Conservation (phyloP, 495 filamentous ascomycete species). For the Talaromyces trachyspermus region DNA sequence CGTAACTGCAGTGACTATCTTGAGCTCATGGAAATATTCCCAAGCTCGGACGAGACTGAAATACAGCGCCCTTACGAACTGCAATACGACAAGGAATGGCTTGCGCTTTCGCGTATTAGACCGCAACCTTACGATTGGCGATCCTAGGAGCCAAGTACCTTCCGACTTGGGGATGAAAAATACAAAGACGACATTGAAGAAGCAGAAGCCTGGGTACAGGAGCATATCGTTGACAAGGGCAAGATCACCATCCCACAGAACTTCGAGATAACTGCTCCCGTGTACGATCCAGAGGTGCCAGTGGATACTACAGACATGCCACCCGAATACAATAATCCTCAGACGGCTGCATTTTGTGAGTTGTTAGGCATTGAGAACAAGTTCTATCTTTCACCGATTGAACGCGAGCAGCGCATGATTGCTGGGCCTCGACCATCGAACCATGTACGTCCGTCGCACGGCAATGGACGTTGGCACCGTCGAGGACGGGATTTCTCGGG, state of each 20-base stretch:
- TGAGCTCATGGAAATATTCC: constrained; percentile 57
- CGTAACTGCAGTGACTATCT: constrained; percentile 72
- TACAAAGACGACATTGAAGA: constrained; percentile 58
- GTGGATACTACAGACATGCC: constrained; percentile 44
- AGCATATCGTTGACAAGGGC: constrained; percentile 53
- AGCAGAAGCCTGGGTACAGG: constrained; percentile 67
- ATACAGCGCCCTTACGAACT: constrained; percentile 37
- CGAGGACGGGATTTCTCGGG: constrained; percentile 13
- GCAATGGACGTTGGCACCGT: constrained; percentile 11
- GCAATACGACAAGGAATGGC: constrained; percentile 88
- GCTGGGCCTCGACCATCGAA: constrained; percentile 25
- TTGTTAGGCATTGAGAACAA: constrained; percentile 69
- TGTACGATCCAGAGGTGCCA: constrained; percentile 42
- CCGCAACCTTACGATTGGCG: constrained; percentile 49
- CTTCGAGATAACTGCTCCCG: constrained; percentile 69
- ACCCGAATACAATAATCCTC: constrained; percentile 71
- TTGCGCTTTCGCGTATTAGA: constrained; percentile 76
- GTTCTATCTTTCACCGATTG: constrained; percentile 64
- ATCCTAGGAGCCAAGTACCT: constrained; percentile 38
- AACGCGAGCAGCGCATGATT: constrained; percentile 45
- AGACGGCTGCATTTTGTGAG: constrained; percentile 71
- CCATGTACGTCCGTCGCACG: constrained; percentile 16
- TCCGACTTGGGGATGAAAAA: constrained; percentile 52
- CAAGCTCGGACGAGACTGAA: constrained; percentile 25
- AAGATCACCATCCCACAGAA: constrained; percentile 64